Conservation (phyloP, 306 rosid species). For the Casuarina equisetifolia region DNA sequence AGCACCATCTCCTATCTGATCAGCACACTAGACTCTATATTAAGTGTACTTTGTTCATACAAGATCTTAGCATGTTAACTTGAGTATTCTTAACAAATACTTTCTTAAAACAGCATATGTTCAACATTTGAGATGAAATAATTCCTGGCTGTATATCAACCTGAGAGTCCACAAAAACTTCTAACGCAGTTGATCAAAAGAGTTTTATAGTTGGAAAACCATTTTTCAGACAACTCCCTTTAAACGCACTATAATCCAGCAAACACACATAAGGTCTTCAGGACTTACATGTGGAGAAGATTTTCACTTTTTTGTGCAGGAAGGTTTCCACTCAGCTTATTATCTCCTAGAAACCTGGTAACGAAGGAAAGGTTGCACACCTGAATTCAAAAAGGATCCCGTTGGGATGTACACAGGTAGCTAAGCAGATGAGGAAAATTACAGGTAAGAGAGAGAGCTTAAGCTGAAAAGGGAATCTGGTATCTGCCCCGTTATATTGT, state of each 20-base stretch:
- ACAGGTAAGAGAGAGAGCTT: constrained; percentile 58
- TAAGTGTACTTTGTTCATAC: too few relatives aligned
- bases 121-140: too few relatives aligned
- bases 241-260: background rate
- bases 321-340: constrained; percentile 54
- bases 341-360: constrained; percentile 78
- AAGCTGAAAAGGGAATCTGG: constrained; percentile 57
- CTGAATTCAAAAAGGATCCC: constrained; percentile 8
- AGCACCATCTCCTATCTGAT: too few relatives aligned
- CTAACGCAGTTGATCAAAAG: too few relatives aligned
- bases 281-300: constrained; percentile 59
- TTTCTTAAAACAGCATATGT: too few relatives aligned
- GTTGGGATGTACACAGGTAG: constrained; percentile 10
- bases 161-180: too few relatives aligned
- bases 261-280: background rate
- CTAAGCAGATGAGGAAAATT: constrained; percentile 29
- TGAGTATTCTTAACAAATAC: too few relatives aligned
- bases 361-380: constrained; percentile 3
- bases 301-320: constrained; percentile 44
- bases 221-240: too few relatives aligned
- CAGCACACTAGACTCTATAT: too few relatives aligned
- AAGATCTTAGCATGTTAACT: too few relatives aligned
- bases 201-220: too few relatives aligned
- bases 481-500: constrained; percentile 59
- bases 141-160: too few relatives aligned